Base-by-base conservation (phyloP, 331 rosid genomes). In the Arachis monticola region DNA sequence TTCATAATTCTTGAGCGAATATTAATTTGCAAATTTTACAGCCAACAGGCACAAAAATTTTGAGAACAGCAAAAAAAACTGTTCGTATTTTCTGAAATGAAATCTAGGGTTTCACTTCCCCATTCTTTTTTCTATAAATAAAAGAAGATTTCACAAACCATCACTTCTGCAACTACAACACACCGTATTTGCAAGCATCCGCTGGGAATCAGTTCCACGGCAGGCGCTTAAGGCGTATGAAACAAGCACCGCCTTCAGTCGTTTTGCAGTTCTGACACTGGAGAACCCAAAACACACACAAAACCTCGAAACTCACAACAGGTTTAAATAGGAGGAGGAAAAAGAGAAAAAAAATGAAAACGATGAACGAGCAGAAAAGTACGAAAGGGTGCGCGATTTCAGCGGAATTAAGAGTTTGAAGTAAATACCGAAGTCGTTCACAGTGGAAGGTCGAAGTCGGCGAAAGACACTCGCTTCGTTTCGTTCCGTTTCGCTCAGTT, bases 81-180 rank as follows among this genome's bases (percentile, higher is more conserved):
- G 11, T 4, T 35, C 40, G 40, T 51, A 51, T 51, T 10, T 51
- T 51, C 56, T 3, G 6, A 51, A 10, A 47, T 30, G 38, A 67
- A 48, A 67, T 31, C 53, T 76, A 76, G 80, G 80, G 75, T 76
- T 67, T 30, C 66, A 11, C 31, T n/a, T 8, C 27, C 56, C 56
- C 17, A 5, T 51, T 9, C 12, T 10, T 51, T 35, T 35, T 35
- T 35, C 40, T 35, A 35, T 2, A 35, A 35, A 35, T 35, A 35
- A 35, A 35, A 35, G 13, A 51, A 53, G 52, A 56, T 8, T 8
- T 40, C 50, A 3, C 22, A 7, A 56, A 44, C 1, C 44, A 30
- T 10, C 10, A 47, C 11, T 31, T 48, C 42, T 3, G 10, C 47
- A 50, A 6, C 72, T 5, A 44, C n/a, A n/a, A n/a, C n/a, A n/a